Evolutionary conservation across 1,284 basidiomycete species (phyloP).

Genomic region (Athelia psychrophila): DNA sequence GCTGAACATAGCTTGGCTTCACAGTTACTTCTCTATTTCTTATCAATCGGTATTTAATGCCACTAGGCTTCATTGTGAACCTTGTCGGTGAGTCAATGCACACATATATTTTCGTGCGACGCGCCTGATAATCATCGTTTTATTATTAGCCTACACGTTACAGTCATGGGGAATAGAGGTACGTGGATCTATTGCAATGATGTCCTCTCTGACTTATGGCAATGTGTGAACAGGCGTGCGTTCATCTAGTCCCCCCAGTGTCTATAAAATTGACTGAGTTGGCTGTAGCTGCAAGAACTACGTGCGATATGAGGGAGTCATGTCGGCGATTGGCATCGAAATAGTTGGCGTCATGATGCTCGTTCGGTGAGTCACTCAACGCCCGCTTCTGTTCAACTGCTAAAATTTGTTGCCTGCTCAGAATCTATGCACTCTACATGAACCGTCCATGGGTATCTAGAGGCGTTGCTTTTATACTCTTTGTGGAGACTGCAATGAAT

Average conservation of each 20-base stretch:
- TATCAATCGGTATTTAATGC: constrained; percentile 42
- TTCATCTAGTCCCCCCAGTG: no score
- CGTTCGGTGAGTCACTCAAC: constrained; percentile 44
- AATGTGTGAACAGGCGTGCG: no score
- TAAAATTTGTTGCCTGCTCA: constrained; percentile 8
- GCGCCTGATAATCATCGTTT: no score
- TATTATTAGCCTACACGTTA: no score
- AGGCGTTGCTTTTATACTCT: constrained; percentile 23
- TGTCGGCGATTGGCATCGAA: constrained; percentile 40
- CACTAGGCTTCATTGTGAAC: constrained; percentile 40
- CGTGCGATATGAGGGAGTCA: constrained; percentile 42
- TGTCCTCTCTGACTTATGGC: no score
- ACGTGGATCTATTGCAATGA: no score
- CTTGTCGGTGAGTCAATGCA: constrained; percentile 36
- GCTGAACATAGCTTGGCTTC: neutral
- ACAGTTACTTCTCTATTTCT: constrained; percentile 21
- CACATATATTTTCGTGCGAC: no score
- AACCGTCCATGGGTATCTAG: constrained; percentile 18
- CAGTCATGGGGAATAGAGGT: no score
- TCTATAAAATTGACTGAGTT: no score
- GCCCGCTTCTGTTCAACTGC: neutral
- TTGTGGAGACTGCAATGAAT: constrained; percentile 31
- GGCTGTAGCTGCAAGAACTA: constrained; percentile 34
- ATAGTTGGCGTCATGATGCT: constrained; percentile 44
- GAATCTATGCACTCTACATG: constrained; percentile 31